phyloP scores from a whole-genome alignment of 352 stramenopile genomes.

The Detonula confervacea region DNA sequence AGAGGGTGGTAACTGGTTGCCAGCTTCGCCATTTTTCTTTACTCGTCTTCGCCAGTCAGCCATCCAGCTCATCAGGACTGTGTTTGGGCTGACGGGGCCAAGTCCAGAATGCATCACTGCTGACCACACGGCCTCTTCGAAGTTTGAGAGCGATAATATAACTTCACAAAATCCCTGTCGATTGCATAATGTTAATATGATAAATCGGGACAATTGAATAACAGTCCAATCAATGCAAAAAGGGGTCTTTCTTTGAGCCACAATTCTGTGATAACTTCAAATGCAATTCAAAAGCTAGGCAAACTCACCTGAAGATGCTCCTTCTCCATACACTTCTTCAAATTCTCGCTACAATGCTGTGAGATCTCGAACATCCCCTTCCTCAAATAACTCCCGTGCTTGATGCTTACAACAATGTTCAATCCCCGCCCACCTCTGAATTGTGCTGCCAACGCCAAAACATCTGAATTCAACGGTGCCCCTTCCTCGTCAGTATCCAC shows the following conservation, averaged over 20 bases:
- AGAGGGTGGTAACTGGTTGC: neutral
- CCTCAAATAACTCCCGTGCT: constrained; percentile 29
- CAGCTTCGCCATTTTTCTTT: constrained; percentile 1
- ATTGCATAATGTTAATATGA: neutral
- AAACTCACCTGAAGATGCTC: constrained; percentile 58
- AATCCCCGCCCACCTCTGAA: constrained; percentile 83
- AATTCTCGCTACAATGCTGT: constrained; percentile 35
- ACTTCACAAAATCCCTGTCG: constrained; percentile 56
- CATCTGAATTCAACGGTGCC: constrained; percentile 54
- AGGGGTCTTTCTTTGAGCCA: neutral
- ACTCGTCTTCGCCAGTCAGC: constrained; percentile 38
- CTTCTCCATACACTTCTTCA: constrained; percentile 74
- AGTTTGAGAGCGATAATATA: constrained; percentile 45
- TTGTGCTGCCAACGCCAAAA: constrained; percentile 78
- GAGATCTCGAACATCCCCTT: constrained; percentile 37
- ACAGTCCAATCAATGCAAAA: neutral
- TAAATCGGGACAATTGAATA: neutral
- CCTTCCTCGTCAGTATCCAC: constrained; percentile 74
- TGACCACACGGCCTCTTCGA: constrained; percentile 39
- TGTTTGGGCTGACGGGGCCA: constrained; percentile 64
- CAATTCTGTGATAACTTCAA: neutral
- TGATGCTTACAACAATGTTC: constrained; percentile 41
- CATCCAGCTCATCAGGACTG: constrained; percentile 60
- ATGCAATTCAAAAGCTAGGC: neutral
- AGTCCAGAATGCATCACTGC: constrained; percentile 56